These are phyloP conservation scores for Tuber borchii DNA, from an alignment of 495 filamentous ascomycete species.

Conservation along the genomic window DNA sequence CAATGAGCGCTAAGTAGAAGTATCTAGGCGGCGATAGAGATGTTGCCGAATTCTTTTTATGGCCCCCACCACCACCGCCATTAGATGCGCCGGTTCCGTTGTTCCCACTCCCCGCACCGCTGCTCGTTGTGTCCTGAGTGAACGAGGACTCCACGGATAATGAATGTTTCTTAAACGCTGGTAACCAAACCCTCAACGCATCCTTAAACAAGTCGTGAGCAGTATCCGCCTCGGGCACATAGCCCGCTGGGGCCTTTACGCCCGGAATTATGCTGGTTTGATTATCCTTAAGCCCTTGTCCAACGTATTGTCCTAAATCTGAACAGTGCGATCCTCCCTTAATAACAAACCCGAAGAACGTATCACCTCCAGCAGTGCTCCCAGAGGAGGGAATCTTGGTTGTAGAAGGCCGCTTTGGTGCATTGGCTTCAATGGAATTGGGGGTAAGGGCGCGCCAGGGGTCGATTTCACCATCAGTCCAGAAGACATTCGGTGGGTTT, in stretches of 20 bases:
- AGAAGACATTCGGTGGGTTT: conserved; percentile 30
- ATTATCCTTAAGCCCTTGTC: neutral
- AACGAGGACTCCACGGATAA: neutral
- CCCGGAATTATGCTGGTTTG: neutral
- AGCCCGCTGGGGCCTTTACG: neutral
- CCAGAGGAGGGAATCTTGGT: conserved; percentile 21
- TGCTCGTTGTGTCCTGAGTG: neutral
- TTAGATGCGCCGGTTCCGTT: neutral
- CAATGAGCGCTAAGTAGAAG: neutral
- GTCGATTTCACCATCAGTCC: conserved; percentile 26
- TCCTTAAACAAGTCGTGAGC: conserved; percentile 31
- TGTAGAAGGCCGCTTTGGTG: conserved; percentile 10
- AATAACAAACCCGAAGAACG: conserved; percentile 30
- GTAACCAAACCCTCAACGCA: conserved; percentile 26
- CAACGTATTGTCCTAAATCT: conserved; percentile 10
- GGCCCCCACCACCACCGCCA: too few relatives aligned
- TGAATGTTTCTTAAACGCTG: conserved; percentile 20
- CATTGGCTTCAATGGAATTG: conserved; percentile 12
- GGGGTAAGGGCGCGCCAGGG: conserved; percentile 26
- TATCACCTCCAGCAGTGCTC: neutral
- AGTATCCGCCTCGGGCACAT: conserved; percentile 5
- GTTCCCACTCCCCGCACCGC: neutral
- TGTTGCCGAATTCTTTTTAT: neutral
- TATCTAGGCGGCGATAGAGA: neutral
- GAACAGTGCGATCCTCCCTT: conserved; percentile 22